Base-by-base conservation (phyloP, 2,329 filamentous ascomycete genomes). In the Aspergillus pseudonomiae region DNA sequence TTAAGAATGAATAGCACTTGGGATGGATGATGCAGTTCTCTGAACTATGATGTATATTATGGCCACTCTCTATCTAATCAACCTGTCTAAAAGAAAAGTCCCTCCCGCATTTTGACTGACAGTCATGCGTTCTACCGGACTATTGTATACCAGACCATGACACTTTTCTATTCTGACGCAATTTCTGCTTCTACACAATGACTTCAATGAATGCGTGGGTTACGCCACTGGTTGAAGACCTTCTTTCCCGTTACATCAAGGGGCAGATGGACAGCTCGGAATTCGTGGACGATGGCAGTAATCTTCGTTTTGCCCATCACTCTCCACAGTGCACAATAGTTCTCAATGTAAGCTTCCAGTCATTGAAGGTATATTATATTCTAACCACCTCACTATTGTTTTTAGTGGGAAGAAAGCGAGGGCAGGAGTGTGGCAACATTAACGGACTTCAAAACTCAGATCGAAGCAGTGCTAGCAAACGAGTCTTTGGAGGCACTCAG, bases 361-460 rank as follows among this genome's bases (percentile, higher is more conserved):
- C 48, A 19, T 50, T 26, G 26, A 28, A 52, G 53, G 19, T 36
- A 28, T 50, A 65, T 34, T 45, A 50, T 10, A 24, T 57, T 43
- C 55, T 62, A 30, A 60, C 58, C 12, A 43, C 30, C 43, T 60
- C 16, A 41, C 1, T 9, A 16, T 60, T 46, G 41, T 54, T 57
- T 36, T 34, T 63, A 79, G 74, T 77, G 70, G 73, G 68, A 43
- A 16, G 65, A 70, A 60, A 59, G 60, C 41, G 61, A 68, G 6
- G 63, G n/a, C 45, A 66, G 48, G 21, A 61, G 62, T 21, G 65
- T 64, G 41, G 70, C 70, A 10, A 71, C 68, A 28, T 61, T 81
- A 52, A 79, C 75, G 32, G 79, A 81, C 61, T 69, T 73, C 12
- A 63, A 67, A 6, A 73, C 75, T 16, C 74, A 74, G 34, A 75